Evolutionary conservation across 1,284 basidiomycete species (phyloP).

Genomic region (Puccinia polysora): DNA sequence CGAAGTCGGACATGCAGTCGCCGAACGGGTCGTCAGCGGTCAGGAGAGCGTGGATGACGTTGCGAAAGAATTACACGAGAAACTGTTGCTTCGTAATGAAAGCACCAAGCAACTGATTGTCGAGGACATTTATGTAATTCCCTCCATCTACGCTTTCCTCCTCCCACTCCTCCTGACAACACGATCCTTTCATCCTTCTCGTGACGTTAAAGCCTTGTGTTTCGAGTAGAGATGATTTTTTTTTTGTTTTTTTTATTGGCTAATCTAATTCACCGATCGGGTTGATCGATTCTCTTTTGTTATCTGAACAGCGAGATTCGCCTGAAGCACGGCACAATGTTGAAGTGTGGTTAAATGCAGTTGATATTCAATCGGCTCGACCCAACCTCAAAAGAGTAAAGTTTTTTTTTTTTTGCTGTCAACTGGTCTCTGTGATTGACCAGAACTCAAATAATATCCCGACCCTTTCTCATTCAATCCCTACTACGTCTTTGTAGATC

Average conservation of each 20-base stretch:
- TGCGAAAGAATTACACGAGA: conserved; percentile 84
- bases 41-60: conserved; percentile 94
- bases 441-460: no score
- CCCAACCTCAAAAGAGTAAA: conserved; percentile 73
- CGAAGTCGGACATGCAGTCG: conserved; percentile 88
- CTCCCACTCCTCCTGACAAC: conserved; percentile 17
- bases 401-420: no score
- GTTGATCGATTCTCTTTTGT: background rate
- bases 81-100: conserved; percentile 83
- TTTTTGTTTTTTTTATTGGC: background rate
- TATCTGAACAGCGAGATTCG: conserved; percentile 63
- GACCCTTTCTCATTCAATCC: background rate
- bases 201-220: background rate
- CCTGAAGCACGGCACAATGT: conserved; percentile 87
- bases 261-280: no score
- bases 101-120: conserved; percentile 94
- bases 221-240: background rate
- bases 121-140: conserved; percentile 71
- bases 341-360: conserved; percentile 71
- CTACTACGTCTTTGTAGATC: conserved; percentile 59
- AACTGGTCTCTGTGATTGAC: background rate
- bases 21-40: conserved; percentile 74
- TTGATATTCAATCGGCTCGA: conserved; percentile 68
- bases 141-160: no score
- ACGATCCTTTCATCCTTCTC: background rate